A percentile compares a stretch with the other conserved stretches of the same genome.
Conservation (phyloP, 2,329 filamentous ascomycete species). For the Ophiocordyceps australis region DNA sequence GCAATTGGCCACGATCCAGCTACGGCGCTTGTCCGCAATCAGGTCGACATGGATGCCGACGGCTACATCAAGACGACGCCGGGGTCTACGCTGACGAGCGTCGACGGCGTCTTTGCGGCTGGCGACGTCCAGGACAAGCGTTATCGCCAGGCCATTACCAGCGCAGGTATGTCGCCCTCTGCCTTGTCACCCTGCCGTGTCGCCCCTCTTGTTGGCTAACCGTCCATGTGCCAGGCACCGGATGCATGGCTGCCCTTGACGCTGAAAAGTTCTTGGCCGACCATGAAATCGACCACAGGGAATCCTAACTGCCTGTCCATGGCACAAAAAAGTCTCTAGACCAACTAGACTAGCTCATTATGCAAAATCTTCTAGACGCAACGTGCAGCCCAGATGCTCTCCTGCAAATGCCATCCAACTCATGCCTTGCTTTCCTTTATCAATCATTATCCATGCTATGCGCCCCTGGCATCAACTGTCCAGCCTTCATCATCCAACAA, state of each 20-base stretch:
- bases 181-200: background rate
- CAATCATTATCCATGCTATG: no score
- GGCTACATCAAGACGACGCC: slow-evolving; percentile 83
- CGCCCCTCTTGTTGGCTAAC: background rate
- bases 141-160: slow-evolving; percentile 95
- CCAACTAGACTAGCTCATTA: no score
- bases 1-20: slow-evolving; percentile 94
- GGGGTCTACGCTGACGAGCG: slow-evolving; percentile 72
- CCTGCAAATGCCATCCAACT: no score
- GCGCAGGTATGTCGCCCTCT: slow-evolving; percentile 51
- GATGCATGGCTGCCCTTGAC: slow-evolving; percentile 89
- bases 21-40: slow-evolving; percentile 74
- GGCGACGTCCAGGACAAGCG: slow-evolving; percentile 98
- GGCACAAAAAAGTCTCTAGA: no score
- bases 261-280: slow-evolving; percentile 88
- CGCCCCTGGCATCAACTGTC: no score
- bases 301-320: no score
- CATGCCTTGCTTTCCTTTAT: no score
- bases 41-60: slow-evolving; percentile 75
- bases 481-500: no score
- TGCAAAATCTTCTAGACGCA: no score
- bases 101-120: slow-evolving; percentile 87
- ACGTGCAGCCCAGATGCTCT: no score
- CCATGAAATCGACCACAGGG: slow-evolving; percentile 27
- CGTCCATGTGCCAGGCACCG: slow-evolving; percentile 53